Evolutionary conservation across 805 yeast species (phyloP).

Genomic region (Torulaspora gathmanii): DNA sequence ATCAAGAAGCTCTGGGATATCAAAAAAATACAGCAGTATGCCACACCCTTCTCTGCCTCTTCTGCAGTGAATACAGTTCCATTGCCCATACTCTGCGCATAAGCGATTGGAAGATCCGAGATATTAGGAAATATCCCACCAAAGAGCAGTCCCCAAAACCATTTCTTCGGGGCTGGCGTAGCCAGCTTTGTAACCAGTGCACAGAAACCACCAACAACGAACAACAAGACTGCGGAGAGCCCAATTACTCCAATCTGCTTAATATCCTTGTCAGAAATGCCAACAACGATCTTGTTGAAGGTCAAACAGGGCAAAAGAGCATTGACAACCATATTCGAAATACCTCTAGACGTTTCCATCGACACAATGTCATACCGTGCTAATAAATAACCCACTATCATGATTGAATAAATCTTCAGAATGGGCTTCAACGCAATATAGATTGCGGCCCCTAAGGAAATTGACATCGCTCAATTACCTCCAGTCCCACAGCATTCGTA

Average conservation of each 20-base stretch:
- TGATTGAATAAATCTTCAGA: conserved; percentile 70
- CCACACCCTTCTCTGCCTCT: conserved; percentile 67
- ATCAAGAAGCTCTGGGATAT: conserved; percentile 61
- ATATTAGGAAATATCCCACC: conserved; percentile 76
- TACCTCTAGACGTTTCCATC: conserved; percentile 62
- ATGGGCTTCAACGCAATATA: conserved; percentile 84
- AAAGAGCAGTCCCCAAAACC: conserved; percentile 71
- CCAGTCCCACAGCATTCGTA: background rate
- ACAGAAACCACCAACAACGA: conserved; percentile 43
- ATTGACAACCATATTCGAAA: conserved; percentile 63
- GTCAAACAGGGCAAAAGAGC: conserved; percentile 72
- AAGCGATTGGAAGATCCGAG: conserved; percentile 82
- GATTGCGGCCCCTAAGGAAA: conserved; percentile 55
- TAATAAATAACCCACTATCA: conserved; percentile 59
- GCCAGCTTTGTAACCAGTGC: conserved; percentile 40
- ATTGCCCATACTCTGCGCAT: conserved; percentile 63
- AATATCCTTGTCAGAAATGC: conserved; percentile 63
- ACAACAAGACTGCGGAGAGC: conserved; percentile 44
- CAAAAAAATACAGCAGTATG: conserved; percentile 70
- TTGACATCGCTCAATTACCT: conserved; percentile 6
- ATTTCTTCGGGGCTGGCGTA: conserved; percentile 61
- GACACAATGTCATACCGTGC: conserved; percentile 60
- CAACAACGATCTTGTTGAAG: conserved; percentile 64
- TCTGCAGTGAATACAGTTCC: conserved; percentile 50
- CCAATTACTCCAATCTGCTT: conserved; percentile 63